phyloP scores from a whole-genome alignment of 306 rosid genomes.

The Luffa acutangula region DNA sequence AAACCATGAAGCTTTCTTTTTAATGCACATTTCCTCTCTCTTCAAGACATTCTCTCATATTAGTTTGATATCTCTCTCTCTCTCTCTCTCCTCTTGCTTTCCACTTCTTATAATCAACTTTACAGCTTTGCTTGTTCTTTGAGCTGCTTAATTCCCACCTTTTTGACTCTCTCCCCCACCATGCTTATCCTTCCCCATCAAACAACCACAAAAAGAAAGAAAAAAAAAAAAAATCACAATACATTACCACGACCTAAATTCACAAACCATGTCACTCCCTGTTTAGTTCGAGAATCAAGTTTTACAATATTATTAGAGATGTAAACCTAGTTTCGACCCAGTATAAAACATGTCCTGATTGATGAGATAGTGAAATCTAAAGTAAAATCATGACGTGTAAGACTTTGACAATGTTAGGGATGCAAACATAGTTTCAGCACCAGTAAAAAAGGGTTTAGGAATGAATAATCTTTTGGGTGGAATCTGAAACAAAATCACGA shows the following conservation, averaged over 20 bases:
- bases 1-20: slow-evolving; percentile 1
- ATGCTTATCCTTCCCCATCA: not conserved
- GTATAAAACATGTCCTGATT: not conserved
- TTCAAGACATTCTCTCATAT: not conserved
- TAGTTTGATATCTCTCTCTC: not conserved
- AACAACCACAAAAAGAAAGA: not conserved
- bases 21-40: not conserved
- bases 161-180: slow-evolving; percentile 3
- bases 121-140: slow-evolving; percentile 10
- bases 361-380: too few relatives aligned
- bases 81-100: not conserved
- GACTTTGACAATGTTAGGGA: not conserved
- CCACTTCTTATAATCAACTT: slow-evolving; percentile 11
- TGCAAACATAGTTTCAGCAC: not conserved
- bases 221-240: too few relatives aligned
- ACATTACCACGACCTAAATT: too few relatives aligned
- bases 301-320: not conserved
- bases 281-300: not conserved
- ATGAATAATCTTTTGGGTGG: not conserved
- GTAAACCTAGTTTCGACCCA: not conserved
- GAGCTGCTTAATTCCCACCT: slow-evolving; percentile 7
- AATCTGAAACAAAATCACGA: not conserved
- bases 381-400: too few relatives aligned
- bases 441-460: not conserved
- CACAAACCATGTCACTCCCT: not conserved